Evolutionary conservation across 2,329 filamentous ascomycete genomes (phyloP), one percentile per base, ranked within the genome.

Genomic region (Trichoderma gracile): DNA sequence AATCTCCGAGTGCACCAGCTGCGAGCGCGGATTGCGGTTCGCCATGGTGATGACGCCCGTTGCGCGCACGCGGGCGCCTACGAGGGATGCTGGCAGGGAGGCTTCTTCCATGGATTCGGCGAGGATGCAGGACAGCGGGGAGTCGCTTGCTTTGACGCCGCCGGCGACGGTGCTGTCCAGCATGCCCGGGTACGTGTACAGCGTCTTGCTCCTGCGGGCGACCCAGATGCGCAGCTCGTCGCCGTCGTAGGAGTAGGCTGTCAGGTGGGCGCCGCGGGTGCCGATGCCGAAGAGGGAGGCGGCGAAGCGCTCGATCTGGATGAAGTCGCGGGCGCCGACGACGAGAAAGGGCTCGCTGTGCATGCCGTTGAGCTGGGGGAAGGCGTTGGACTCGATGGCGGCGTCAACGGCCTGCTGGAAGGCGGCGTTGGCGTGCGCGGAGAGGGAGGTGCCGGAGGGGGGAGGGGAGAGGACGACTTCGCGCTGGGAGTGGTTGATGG

Each of bases 81-180:
- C 75, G 0, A 77, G 69, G 1, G 67, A 65, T 0, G 55, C 57
- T 0, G 75, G 71, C 1, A 80, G 73, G 12, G 76, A 74, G 0
- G 91, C 91, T 73, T 95, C 91, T 75, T 95, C 91, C 40, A 79
- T 82, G 2, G 86, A 84, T 75, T 95, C 91, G 50, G 89, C 83
- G 25, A 92, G 79, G 65, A 93, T 80, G 71, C 87, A 89, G 64
- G 88, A 86, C 38, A 87, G 85, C 0, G 89, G 87, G 2, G 76
- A 79, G 73, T 93, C 86, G 1, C 84, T 84, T 0, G 88, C 85
- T 62, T 88, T 84, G 70, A 93, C 86, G 0, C 91, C 91, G 3
- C 91, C 91, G 0, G 90, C 91, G 15, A 93, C 91, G 7, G 89
- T 90, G 71, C 92, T 94, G 73, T 95, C 91, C 63, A 93, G 80